These are phyloP conservation scores for Beauveria rudraprayagi DNA, from an alignment of 2,329 filamentous ascomycete species.

Conservation along the genomic window DNA sequence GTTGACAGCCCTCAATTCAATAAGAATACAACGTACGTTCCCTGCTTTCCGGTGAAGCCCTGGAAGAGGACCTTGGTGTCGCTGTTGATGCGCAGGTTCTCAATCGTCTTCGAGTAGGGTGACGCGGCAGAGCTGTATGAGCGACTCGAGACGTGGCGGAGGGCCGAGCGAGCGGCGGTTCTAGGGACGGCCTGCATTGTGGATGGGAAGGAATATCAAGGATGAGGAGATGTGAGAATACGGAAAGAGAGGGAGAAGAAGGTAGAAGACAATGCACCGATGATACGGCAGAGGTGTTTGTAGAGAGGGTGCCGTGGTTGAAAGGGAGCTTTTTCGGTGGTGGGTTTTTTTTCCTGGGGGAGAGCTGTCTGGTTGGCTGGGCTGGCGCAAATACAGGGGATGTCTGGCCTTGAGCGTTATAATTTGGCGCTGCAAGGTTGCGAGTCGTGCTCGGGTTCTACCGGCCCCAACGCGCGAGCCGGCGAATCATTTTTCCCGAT, in stretches of 20 bases:
- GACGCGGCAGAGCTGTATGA: slow-evolving; percentile 65
- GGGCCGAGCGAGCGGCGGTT: slow-evolving; percentile 56
- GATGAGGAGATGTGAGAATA: slow-evolving; percentile 10
- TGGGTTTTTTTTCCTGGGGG: slow-evolving; percentile 5
- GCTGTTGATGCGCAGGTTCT: slow-evolving; percentile 86
- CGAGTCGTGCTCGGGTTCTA: slow-evolving; percentile 10
- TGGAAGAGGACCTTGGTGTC: slow-evolving; percentile 95
- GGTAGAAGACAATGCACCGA: neutral
- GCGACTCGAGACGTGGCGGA: slow-evolving; percentile 57
- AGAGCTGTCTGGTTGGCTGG: slow-evolving; percentile 1
- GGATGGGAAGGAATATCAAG: slow-evolving; percentile 14
- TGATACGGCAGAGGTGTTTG: neutral
- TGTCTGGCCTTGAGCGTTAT: neutral
- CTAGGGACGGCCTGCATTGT: slow-evolving; percentile 82
- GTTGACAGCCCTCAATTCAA: neutral
- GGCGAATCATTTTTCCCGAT: slow-evolving; percentile 11
- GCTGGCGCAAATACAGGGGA: neutral
- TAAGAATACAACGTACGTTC: slow-evolving; percentile 57
- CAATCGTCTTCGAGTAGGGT: slow-evolving; percentile 63
- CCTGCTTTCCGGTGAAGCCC: slow-evolving; percentile 95
- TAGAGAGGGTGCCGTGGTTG: neutral
- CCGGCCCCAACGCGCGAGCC: slow-evolving; percentile 5
- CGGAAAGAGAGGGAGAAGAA: slow-evolving; percentile 10
- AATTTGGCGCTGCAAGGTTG: neutral
- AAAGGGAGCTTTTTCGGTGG: slow-evolving; percentile 11